These are phyloP conservation scores for Saccharum officinarum DNA, from an alignment of 176 grass and related monocot genomes.

Conservation along the genomic window DNA sequence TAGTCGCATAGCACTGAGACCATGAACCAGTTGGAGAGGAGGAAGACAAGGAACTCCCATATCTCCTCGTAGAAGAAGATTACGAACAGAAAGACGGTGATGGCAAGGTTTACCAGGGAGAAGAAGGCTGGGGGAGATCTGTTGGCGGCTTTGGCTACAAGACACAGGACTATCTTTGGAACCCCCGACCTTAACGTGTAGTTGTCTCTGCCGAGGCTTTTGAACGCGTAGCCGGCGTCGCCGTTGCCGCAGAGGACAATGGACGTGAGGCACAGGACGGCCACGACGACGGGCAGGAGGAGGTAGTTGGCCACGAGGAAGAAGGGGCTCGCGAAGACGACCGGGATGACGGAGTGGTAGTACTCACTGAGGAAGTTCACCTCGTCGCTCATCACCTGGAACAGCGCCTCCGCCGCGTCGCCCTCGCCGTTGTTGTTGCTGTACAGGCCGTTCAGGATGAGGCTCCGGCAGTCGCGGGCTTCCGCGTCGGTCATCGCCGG, in stretches of 20 bases:
- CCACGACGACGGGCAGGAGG: not conserved
- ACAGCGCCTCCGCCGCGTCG: not conserved
- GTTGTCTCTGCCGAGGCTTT: not conserved
- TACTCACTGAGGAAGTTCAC: slow-evolving; percentile 17
- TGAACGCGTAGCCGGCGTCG: not conserved
- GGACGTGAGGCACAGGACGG: not conserved
- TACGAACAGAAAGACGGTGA: not conserved
- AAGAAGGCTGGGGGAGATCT: not conserved
- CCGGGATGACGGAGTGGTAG: slow-evolving; percentile 16
- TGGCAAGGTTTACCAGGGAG: not conserved
- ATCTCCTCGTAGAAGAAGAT: not conserved
- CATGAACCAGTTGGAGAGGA: slow-evolving; percentile 16
- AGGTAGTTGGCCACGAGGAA: not conserved
- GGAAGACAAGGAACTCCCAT: slow-evolving; percentile 4
- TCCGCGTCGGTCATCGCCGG: too few relatives aligned
- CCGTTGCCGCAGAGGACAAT: not conserved
- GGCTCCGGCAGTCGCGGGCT: not conserved
- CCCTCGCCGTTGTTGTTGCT: too few relatives aligned
- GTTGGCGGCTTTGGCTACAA: not conserved
- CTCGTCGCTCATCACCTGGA: slow-evolving; percentile 21
- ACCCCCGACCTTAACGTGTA: not conserved
- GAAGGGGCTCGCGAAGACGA: slow-evolving; percentile 25
- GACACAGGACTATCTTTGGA: not conserved
- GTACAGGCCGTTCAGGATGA: not conserved
- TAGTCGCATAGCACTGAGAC: not conserved